These are phyloP conservation scores for Dioscorea dumetorum DNA, from an alignment of 106 monocot genomes.

Conservation along the genomic window DNA sequence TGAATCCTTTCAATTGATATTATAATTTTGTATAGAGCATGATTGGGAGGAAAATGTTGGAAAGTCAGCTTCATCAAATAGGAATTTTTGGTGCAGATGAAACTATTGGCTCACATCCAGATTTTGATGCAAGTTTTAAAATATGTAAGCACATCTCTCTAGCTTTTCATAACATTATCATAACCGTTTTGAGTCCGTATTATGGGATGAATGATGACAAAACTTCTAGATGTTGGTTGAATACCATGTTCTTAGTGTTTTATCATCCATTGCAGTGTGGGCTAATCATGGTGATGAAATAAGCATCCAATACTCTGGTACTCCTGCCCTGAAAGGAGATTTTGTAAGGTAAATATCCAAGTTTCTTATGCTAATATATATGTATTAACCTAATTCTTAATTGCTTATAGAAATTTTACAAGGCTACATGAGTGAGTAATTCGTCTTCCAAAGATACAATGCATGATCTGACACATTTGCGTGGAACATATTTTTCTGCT, in stretches of 20 bases:
- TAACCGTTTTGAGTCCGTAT: too few species aligned
- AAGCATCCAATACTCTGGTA: slow-evolving; percentile 97
- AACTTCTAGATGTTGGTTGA: too few species aligned
- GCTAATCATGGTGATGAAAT: slow-evolving; percentile 99
- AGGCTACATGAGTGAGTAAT: too few species aligned
- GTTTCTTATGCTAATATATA: background rate
- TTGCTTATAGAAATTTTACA: too few species aligned
- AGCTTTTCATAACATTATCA: too few species aligned
- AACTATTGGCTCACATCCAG: slow-evolving; percentile 37
- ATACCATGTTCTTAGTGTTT: too few species aligned
- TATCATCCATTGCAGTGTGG: slow-evolving; percentile 60
- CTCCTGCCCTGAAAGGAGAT: slow-evolving; percentile 97
- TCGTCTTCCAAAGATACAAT: too few species aligned
- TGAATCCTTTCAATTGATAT: background rate
- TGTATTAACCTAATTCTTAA: too few species aligned
- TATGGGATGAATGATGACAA: too few species aligned
- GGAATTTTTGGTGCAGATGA: slow-evolving; percentile 53
- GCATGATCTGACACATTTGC: too few species aligned
- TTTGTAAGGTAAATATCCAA: slow-evolving; percentile 65
- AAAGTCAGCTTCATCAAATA: slow-evolving; percentile 58
- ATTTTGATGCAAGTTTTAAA: slow-evolving; percentile 84
- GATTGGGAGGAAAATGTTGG: slow-evolving; percentile 87
- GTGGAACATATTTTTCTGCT: slow-evolving; percentile 68
- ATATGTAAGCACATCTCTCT: slow-evolving; percentile 47
- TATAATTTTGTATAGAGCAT: slow-evolving; percentile 52